These are phyloP conservation scores for Trypanosoma boissoni DNA, from an alignment of 208 protist genomes.

Conservation along the genomic window DNA sequence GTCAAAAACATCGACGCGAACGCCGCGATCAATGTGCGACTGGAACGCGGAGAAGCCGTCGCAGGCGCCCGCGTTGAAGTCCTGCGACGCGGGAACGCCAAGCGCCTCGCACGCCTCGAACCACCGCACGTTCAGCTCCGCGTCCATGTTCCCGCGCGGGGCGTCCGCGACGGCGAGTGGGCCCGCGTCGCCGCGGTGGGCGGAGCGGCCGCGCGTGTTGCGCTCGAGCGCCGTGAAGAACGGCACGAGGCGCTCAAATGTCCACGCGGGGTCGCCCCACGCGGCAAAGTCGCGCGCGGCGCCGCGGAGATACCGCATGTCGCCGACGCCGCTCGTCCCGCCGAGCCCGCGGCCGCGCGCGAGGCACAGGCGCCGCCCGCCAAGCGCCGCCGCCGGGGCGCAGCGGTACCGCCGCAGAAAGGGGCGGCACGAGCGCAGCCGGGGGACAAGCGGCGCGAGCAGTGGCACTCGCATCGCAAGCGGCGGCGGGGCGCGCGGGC, in stretches of 20 bases:
- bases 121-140: constrained; percentile 72
- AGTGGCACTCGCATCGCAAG: constrained; percentile 44
- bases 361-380: constrained; percentile 38
- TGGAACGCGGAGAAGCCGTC: constrained; percentile 64
- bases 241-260: constrained; percentile 48
- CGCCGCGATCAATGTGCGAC: constrained; percentile 41
- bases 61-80: constrained; percentile 50
- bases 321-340: constrained; percentile 49
- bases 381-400: constrained; percentile 34
- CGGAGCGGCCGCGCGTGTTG: constrained; percentile 34
- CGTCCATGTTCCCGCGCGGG: constrained; percentile 47
- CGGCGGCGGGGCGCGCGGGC: constrained; percentile 23
- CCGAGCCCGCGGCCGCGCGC: constrained; percentile 49
- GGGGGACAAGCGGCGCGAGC: constrained; percentile 49
- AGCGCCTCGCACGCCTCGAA: constrained; percentile 81
- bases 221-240: constrained; percentile 42
- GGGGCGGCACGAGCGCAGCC: constrained; percentile 19
- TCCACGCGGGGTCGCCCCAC: constrained; percentile 48
- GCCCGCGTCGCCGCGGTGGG: constrained; percentile 38
- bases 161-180: constrained; percentile 43
- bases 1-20: constrained; percentile 52
- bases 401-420: constrained; percentile 31
- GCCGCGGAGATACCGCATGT: constrained; percentile 68
- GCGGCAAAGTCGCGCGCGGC: constrained; percentile 26
- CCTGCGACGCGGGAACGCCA: constrained; percentile 34